Conservation (phyloP, 768 basidiomycete species). For the Pseudohyphozyma bogoriensis region DNA sequence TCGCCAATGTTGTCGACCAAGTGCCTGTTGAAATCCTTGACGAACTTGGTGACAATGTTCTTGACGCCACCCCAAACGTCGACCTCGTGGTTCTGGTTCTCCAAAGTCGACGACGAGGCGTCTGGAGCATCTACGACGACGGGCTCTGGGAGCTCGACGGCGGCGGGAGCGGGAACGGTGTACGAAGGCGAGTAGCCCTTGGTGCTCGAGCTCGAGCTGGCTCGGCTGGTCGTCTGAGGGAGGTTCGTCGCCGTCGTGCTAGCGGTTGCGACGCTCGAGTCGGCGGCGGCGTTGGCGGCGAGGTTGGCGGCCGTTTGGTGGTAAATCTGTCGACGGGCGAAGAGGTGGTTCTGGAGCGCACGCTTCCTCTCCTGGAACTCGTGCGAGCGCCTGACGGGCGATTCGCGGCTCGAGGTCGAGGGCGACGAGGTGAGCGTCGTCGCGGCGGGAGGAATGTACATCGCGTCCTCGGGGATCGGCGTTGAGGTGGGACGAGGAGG, state of each 20-base stretch:
- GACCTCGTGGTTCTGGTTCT: background rate
- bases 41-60: conserved; percentile 14
- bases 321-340: too few species aligned
- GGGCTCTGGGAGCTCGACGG: too few species aligned
- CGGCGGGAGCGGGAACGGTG: background rate
- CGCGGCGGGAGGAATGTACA: background rate
- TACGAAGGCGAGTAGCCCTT: background rate
- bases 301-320: background rate
- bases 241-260: background rate
- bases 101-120: too few species aligned
- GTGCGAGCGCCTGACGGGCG: background rate
- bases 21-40: conserved; percentile 22
- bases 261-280: background rate
- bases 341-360: background rate
- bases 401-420: background rate
- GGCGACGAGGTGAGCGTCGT: background rate
- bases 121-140: too few species aligned
- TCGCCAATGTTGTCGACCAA: conserved; percentile 27
- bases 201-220: background rate
- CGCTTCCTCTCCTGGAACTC: background rate
- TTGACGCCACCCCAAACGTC: conserved; percentile 1
- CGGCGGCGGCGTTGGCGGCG: background rate
- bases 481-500: background rate
- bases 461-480: background rate
- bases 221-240: background rate